Conservation (phyloP, 1,284 basidiomycete species). For the Cryptococcus sp. region DNA sequence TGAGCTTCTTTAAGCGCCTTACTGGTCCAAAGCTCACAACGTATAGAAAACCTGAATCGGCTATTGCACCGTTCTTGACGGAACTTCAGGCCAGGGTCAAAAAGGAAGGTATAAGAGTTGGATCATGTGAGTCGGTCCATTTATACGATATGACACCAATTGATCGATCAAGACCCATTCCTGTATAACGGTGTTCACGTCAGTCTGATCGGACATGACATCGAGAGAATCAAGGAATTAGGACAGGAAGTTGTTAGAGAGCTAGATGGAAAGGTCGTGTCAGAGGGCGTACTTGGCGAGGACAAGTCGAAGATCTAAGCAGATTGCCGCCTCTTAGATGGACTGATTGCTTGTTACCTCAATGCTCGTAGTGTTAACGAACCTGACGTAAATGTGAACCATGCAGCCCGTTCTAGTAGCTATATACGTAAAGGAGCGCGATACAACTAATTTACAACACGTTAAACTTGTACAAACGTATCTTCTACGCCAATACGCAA, state of each 20-base stretch:
- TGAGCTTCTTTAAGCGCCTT: constrained; percentile 45
- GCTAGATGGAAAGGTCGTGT: constrained; percentile 51
- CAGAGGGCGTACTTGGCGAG: constrained; percentile 46
- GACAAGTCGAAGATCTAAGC: constrained; percentile 15
- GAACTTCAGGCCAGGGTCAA: constrained; percentile 69
- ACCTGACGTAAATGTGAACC: too few relatives aligned
- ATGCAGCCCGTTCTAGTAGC: too few relatives aligned
- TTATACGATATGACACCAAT: neutral
- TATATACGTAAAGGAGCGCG: too few relatives aligned
- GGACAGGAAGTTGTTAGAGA: constrained; percentile 58
- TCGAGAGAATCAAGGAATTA: constrained; percentile 53
- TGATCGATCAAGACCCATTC: constrained; percentile 53
- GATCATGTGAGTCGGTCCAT: constrained; percentile 55
- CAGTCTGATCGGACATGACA: constrained; percentile 72
- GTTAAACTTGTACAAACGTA: too few relatives aligned
- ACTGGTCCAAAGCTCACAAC: neutral
- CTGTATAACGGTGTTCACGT: constrained; percentile 56
- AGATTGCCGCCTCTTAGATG: neutral
- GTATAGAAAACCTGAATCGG: constrained; percentile 70
- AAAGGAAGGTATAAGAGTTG: constrained; percentile 72
- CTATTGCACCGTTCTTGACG: constrained; percentile 83
- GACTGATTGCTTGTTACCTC: too few relatives aligned
- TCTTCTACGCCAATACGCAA: too few relatives aligned
- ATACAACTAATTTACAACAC: too few relatives aligned
- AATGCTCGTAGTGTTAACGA: neutral